Percentiles rank a stretch among this genome's conserved stretches.
These are phyloP conservation scores for Xylaria sp. DNA, from an alignment of 2,329 filamentous ascomycete genomes.

Conservation along the genomic window DNA sequence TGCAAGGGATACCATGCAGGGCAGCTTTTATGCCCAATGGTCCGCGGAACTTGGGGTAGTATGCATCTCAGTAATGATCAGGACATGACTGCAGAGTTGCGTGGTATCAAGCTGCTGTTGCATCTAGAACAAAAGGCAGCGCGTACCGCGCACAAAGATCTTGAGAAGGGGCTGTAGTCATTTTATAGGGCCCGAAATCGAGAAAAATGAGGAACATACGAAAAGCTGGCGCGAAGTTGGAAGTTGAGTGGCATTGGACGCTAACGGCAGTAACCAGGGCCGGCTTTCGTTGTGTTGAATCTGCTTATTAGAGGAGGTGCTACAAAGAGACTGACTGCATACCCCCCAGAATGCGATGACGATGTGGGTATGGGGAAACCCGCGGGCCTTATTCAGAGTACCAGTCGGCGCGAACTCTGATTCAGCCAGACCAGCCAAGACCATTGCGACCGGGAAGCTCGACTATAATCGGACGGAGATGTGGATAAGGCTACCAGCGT, in stretches of 20 bases:
- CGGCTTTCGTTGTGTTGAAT: slow-evolving; percentile 9
- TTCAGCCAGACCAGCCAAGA: slow-evolving; percentile 10
- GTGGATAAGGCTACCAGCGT: neutral
- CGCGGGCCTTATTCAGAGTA: slow-evolving; percentile 8
- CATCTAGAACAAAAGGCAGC: neutral
- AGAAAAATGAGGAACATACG: neutral
- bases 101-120: neutral
- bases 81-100: neutral
- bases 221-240: neutral
- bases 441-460: slow-evolving; percentile 1
- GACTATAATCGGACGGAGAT: neutral
- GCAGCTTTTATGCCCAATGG: neutral
- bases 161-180: neutral
- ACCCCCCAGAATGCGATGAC: slow-evolving; percentile 10
- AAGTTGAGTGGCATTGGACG: neutral
- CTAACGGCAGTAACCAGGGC: neutral
- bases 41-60: slow-evolving; percentile 12
- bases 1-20: slow-evolving; percentile 11
- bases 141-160: neutral
- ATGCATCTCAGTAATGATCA: neutral
- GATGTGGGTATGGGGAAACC: slow-evolving; percentile 40
- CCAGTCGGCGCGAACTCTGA: slow-evolving; percentile 13
- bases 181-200: neutral
- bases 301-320: neutral
- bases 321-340: too few species aligned